Evolutionary conservation across 331 rosid genomes (phyloP), one percentile per base, ranked within the genome.

Genomic region (Quercus tomentella): DNA sequence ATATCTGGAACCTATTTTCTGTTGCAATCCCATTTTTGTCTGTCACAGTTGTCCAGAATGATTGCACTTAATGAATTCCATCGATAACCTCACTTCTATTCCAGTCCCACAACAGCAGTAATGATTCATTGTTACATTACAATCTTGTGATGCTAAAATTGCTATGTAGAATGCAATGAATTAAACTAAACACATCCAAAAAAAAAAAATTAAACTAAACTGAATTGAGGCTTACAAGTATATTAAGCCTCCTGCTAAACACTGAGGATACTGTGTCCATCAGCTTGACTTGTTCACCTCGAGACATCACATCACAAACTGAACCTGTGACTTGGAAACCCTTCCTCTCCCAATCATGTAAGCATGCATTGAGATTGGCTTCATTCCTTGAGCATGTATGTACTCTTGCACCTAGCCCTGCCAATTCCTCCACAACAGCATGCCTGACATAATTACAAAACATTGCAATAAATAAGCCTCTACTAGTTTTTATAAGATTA

Each of bases 321-420:
- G 94, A 90, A 43, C 85, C 92, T 3, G 82, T 83, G n/a, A 90
- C 86, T 31, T 1, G 74, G 52, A 80, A 83, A n/a, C 89, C 91
- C 81, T 84, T 88, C 17, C 18, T 45, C 4, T 54, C 28, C 92
- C 88, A 88, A 49, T 80, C 25, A 2, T 20, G 70, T 54, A 83
- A 66, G 75, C 86, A 76, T 20, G 74, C 83, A 26, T 61, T 78
- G 37, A 90, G 88, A 11, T 85, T 35, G 56, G 75, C 43, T 83
- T 85, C 76, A n/a, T 76, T 87, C 18, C 91, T 74, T 4, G 91
- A 20, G 54, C 93, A 89, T 45, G 93, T 84, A 81, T 89, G 83
- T 1, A 91, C 77, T 0, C 0, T 82, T 6, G 87, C 89, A 11
- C 90, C 89, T 3, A 83, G 76, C 18, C 72, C 65, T 26, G 89